Percentiles rank a stretch among this genome's conserved stretches.
Conservation (phyloP, 768 basidiomycete genomes). For the Leccinum subgranulosum region DNA sequence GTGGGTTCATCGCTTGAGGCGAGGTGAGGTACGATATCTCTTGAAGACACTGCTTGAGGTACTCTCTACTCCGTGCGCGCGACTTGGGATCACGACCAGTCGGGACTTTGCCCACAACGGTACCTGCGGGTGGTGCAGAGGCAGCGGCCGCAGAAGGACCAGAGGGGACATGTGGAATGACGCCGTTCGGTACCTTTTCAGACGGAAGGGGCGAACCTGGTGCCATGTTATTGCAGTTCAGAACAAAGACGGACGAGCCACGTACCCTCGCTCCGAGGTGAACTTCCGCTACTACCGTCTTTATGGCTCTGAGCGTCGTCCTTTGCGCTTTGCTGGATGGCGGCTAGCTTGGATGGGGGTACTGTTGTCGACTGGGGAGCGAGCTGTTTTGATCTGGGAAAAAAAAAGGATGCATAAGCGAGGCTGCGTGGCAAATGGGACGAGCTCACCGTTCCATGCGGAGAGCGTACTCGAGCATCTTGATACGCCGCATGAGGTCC, state of each 20-base stretch:
- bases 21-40: constrained; percentile 98
- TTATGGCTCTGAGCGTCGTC: constrained; percentile 74
- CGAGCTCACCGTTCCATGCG: constrained; percentile 84
- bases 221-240: not conserved
- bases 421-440: constrained; percentile 1
- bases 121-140: constrained; percentile 35
- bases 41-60: constrained; percentile 98
- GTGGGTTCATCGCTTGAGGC: constrained; percentile 94
- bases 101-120: constrained; percentile 64
- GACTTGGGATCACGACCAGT: constrained; percentile 93
- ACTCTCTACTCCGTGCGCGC: constrained; percentile 90
- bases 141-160: constrained; percentile 35
- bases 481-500: constrained; percentile 93
- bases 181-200: constrained; percentile 67
- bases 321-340: constrained; percentile 61
- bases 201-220: constrained; percentile 72
- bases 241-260: constrained; percentile 1
- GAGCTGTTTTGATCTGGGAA: constrained; percentile 77
- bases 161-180: constrained; percentile 51
- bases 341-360: constrained; percentile 62
- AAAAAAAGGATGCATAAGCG: constrained; percentile 1
- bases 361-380: constrained; percentile 51
- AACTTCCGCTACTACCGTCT: constrained; percentile 77
- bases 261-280: constrained; percentile 81
- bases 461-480: constrained; percentile 98